These are phyloP conservation scores for Globomyces pollinis-pini DNA, from an alignment of 192 early-diverging fungal genomes.

Conservation along the genomic window DNA sequence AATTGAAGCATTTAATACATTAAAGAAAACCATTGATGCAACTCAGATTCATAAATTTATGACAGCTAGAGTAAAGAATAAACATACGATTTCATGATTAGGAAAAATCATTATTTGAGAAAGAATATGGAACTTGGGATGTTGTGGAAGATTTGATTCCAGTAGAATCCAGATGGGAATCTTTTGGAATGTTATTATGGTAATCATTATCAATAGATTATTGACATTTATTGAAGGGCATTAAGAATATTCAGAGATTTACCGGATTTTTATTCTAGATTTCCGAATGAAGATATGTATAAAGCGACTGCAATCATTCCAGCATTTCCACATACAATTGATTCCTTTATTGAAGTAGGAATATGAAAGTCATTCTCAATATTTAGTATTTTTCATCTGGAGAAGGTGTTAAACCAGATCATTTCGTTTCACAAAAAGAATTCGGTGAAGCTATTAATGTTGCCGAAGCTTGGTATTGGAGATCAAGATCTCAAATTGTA, in stretches of 20 bases:
- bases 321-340: constrained; percentile 43
- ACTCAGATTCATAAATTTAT: not conserved
- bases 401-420: constrained; percentile 23
- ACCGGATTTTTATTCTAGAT: constrained; percentile 44
- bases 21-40: constrained; percentile 1
- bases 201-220: too few species aligned
- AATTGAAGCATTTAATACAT: not conserved
- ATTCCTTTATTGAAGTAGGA: constrained; percentile 44
- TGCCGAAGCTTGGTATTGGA: constrained; percentile 60
- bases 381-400: constrained; percentile 27
- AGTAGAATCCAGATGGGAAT: constrained; percentile 30
- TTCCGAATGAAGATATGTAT: constrained; percentile 44
- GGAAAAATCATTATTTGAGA: not conserved
- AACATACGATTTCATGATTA: too few species aligned
- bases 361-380: too few species aligned
- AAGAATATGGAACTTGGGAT: constrained; percentile 1
- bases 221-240: not conserved
- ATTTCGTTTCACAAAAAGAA: constrained; percentile 15
- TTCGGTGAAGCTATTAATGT: constrained; percentile 25
- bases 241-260: constrained; percentile 39
- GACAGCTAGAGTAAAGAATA: not conserved
- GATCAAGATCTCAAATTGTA: constrained; percentile 49
- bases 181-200: constrained; percentile 48
- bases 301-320: constrained; percentile 49
- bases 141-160: not conserved